phyloP scores from a whole-genome alignment of 2,329 filamentous ascomycete genomes.

The Alternaria panax region DNA sequence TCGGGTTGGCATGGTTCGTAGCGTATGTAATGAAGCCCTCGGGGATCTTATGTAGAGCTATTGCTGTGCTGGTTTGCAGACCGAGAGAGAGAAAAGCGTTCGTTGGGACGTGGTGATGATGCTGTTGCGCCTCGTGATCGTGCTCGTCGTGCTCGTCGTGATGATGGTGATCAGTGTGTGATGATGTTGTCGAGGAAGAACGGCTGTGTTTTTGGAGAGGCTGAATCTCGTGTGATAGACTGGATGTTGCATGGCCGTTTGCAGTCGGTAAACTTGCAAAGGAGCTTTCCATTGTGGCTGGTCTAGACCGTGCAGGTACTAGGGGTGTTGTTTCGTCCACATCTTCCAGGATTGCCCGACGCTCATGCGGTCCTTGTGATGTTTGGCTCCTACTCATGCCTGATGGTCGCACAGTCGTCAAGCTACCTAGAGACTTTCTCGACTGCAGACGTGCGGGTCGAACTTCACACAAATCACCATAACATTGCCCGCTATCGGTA shows the following conservation, averaged over 20 bases:
- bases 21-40: conserved; percentile 90
- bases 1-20: conserved; percentile 93
- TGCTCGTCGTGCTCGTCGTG: conserved; percentile 10
- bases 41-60: conserved; percentile 94
- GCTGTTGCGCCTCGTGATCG: conserved; percentile 54
- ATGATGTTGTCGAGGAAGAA: conserved; percentile 22
- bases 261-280: conserved; percentile 22
- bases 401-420: conserved; percentile 22
- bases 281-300: conserved; percentile 34
- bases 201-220: conserved; percentile 23
- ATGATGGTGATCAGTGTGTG: conserved; percentile 13
- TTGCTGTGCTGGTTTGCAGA: conserved; percentile 94
- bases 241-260: conserved; percentile 13
- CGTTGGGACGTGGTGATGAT: conserved; percentile 94
- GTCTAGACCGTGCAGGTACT: conserved; percentile 33
- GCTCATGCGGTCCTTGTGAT: conserved; percentile 34
- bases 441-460: conserved; percentile 40
- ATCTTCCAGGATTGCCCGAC: conserved; percentile 39
- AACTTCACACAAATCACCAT: conserved; percentile 60
- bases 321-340: conserved; percentile 37
- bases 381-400: conserved; percentile 35
- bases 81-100: conserved; percentile 95
- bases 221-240: conserved; percentile 5
- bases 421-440: conserved; percentile 28
- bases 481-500: conserved; percentile 65